Base-by-base conservation (phyloP, 192 early-diverging fungal species). In the Rhizophagus clarus region DNA sequence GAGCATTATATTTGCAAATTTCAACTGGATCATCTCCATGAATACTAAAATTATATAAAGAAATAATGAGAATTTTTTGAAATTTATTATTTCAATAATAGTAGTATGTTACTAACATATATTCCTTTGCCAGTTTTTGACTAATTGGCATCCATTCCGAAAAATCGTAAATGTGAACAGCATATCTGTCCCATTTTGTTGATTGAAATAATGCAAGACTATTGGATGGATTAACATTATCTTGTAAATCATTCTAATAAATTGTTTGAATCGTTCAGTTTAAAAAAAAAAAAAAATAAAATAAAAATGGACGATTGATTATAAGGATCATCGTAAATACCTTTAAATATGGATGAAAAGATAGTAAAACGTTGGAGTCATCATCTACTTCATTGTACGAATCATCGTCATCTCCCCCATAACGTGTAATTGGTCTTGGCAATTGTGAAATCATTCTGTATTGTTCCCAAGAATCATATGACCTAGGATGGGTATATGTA, bases 1-100 rank as follows among this genome's bases (percentile, higher is more conserved):
- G 60, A 9, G 88, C 91, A 76, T 94, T 94, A n/a, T 85, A 84
- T 61, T 83, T 77, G 64, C 92, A 94, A 8, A 92, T 88, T 32
- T 80, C 84, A 11, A 86, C 85, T 8, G 91, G 87, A 75, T 92
- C 86, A 26, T 89, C 84, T 2, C 90, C 86, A 68, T 83, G 84
- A n/a, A 93, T 61, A 11, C 90, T 93, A 82, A 28, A 63, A 34
- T 28, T 61, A 77, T n/a, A 56, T 61, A 61, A 61, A 34, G 61
- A 77, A 80, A 34, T 31, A 60, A 26, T 67, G 34, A 51, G 12
- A 15, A 40, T 7, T 40, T 40, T 40, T 40, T 40, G 37, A 37
- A 37, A 40, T 5, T 40, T 40, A 40, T 40, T 7, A 0, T 40
- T 40, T 40, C 6, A 40, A 40, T 6, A 40, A 40, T 7, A 40